These are phyloP conservation scores for Striga hermonthica DNA, from an alignment of 305 asterid species.

Conservation along the genomic window DNA sequence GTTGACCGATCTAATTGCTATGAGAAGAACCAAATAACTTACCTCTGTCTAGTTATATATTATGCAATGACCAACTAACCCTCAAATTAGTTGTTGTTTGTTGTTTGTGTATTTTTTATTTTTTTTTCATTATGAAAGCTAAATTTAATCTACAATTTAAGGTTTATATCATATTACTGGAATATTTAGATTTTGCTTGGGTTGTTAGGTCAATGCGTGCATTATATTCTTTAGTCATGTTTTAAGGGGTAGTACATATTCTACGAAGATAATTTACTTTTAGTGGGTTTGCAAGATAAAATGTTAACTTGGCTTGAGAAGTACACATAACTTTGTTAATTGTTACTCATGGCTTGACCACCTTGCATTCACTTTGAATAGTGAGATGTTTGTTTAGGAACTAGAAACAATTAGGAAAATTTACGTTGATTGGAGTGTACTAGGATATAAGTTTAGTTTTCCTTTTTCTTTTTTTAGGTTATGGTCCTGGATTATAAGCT, in stretches of 20 bases:
- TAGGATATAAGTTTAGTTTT: neutral
- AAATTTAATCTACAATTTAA: constrained; percentile 15
- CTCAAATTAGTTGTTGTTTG: too few relatives aligned
- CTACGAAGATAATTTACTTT: neutral
- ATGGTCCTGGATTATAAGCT: constrained; percentile 85
- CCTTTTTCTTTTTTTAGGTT: constrained; percentile 48
- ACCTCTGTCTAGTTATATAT: constrained; percentile 1
- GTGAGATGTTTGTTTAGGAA: constrained; percentile 15
- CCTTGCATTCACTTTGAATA: constrained; percentile 3
- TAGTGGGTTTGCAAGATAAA: neutral
- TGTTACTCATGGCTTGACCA: constrained; percentile 14
- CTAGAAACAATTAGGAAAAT: neutral
- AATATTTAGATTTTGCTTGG: constrained; percentile 4
- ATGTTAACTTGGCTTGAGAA: constrained; percentile 16
- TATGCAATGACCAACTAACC: constrained; percentile 1
- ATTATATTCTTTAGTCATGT: neutral
- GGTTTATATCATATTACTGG: constrained; percentile 12
- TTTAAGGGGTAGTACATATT: neutral
- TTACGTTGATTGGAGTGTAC: constrained; percentile 9
- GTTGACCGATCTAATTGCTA: neutral
- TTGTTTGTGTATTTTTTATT: too few relatives aligned
- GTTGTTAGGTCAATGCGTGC: constrained; percentile 10
- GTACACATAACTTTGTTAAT: constrained; percentile 15
- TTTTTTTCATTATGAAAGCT: neutral
- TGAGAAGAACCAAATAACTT: neutral